phyloP scores from a whole-genome alignment of 106 monocot genomes.

The Narthecium ossifragum region DNA sequence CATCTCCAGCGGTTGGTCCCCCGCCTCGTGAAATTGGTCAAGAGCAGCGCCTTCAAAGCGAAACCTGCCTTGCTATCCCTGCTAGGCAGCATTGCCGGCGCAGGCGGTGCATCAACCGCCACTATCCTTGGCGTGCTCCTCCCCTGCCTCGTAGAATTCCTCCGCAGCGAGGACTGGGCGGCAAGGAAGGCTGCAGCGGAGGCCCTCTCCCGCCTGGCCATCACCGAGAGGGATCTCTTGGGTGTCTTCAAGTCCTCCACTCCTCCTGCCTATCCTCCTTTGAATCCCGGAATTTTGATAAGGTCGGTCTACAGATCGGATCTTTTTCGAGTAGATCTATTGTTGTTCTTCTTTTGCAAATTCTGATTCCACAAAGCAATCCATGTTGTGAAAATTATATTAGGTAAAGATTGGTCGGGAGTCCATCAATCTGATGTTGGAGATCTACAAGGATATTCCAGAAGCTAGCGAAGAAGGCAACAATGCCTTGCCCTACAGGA shows the following conservation, averaged over 20 bases:
- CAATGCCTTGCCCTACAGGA: not conserved
- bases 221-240: slow-evolving; percentile 43
- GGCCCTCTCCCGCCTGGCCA: slow-evolving; percentile 46
- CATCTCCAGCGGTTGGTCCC: slow-evolving; percentile 55
- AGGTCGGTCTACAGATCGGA: slow-evolving; percentile 22
- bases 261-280: slow-evolving; percentile 59
- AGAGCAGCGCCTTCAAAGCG: slow-evolving; percentile 71
- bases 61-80: slow-evolving; percentile 69
- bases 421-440: slow-evolving; percentile 83
- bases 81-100: slow-evolving; percentile 44
- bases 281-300: slow-evolving; percentile 75
- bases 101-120: slow-evolving; percentile 36
- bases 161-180: slow-evolving; percentile 75
- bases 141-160: slow-evolving; percentile 48
- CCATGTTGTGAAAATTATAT: slow-evolving; percentile 8
- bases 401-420: slow-evolving; percentile 96
- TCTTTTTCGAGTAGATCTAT: not conserved
- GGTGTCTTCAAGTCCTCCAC: slow-evolving; percentile 36
- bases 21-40: slow-evolving; percentile 57
- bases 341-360: not conserved
- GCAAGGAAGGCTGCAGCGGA: slow-evolving; percentile 84
- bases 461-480: slow-evolving; percentile 15
- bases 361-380: not conserved
- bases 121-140: slow-evolving; percentile 29
- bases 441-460: slow-evolving; percentile 78